These are phyloP conservation scores for Trichoderma endophyticum DNA, from an alignment of 2,329 filamentous ascomycete genomes.

Conservation along the genomic window DNA sequence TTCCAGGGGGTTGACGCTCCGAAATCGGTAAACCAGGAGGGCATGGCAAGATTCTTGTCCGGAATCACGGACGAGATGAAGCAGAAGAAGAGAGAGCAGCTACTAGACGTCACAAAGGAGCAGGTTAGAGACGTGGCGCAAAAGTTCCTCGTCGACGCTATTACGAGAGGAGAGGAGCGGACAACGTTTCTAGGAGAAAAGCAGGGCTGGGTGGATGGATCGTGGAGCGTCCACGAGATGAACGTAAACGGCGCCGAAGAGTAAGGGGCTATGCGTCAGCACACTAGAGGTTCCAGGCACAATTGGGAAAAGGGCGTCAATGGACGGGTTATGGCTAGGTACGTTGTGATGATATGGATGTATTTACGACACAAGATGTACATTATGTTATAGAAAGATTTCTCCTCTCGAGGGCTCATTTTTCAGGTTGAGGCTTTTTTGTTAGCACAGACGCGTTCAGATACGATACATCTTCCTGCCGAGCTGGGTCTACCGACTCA, in stretches of 20 bases:
- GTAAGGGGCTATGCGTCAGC: neutral
- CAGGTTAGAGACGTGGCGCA: conserved; percentile 81
- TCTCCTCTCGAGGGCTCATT: conserved; percentile 17
- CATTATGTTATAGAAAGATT: conserved; percentile 29
- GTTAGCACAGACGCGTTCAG: conserved; percentile 47
- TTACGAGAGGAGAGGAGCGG: conserved; percentile 58
- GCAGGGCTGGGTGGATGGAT: conserved; percentile 70
- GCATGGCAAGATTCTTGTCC: conserved; percentile 79
- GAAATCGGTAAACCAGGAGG: conserved; percentile 80
- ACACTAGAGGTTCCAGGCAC: neutral
- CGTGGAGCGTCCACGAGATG: conserved; percentile 75
- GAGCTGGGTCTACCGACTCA: conserved; percentile 21
- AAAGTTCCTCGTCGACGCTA: conserved; percentile 69
- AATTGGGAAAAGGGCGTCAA: conserved; percentile 5
- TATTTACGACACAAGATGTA: conserved; percentile 25
- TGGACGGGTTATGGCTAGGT: neutral
- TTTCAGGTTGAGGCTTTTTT: neutral
- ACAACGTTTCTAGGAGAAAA: conserved; percentile 78
- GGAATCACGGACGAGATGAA: conserved; percentile 87
- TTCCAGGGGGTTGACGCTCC: conserved; percentile 93
- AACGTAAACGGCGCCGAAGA: conserved; percentile 52
- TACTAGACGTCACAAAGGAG: conserved; percentile 79
- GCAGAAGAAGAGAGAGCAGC: conserved; percentile 74
- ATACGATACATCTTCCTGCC: conserved; percentile 64
- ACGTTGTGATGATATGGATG: conserved; percentile 20